phyloP scores from a whole-genome alignment of 2,329 filamentous ascomycete genomes.

The Claviceps sp. region DNA sequence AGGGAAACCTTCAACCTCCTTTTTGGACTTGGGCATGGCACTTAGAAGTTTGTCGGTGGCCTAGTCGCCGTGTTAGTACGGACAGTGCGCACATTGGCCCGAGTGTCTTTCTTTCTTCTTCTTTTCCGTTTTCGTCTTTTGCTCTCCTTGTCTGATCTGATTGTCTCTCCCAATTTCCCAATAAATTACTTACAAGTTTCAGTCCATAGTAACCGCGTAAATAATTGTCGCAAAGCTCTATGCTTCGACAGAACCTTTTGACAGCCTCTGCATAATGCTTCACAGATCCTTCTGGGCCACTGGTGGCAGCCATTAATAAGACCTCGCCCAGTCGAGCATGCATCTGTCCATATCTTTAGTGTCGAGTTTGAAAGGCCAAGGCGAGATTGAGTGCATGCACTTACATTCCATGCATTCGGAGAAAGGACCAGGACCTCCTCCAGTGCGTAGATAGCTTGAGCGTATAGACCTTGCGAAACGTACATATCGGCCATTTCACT shows the following conservation, averaged over 20 bases:
- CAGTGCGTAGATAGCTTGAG: slow-evolving; percentile 74
- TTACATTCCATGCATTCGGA: slow-evolving; percentile 91
- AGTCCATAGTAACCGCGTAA: slow-evolving; percentile 86
- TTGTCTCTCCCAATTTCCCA: too few species aligned
- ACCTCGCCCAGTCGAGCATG: slow-evolving; percentile 81
- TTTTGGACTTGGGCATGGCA: slow-evolving; percentile 28
- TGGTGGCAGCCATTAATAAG: slow-evolving; percentile 53
- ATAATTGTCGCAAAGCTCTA: slow-evolving; percentile 90
- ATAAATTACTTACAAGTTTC: slow-evolving; percentile 47
- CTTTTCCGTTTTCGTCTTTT: neutral
- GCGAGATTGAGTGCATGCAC: slow-evolving; percentile 16
- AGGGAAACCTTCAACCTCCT: slow-evolving; percentile 36
- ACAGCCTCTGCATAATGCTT: slow-evolving; percentile 57
- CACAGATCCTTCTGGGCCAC: slow-evolving; percentile 26
- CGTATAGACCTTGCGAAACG: slow-evolving; percentile 60
- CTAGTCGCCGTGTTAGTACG: slow-evolving; percentile 18
- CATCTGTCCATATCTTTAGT: slow-evolving; percentile 39
- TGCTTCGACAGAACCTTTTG: slow-evolving; percentile 75
- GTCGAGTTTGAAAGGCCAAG: neutral
- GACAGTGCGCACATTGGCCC: neutral
- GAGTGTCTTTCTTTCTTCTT: neutral
- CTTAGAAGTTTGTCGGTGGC: slow-evolving; percentile 36
- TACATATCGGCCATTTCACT: slow-evolving; percentile 84
- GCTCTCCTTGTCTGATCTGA: neutral
- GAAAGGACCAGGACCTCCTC: slow-evolving; percentile 81